Percentiles rank a stretch among this genome's conserved stretches.
These are phyloP conservation scores for Fusarium odoratissimum DNA, from an alignment of 2,329 filamentous ascomycete genomes.

Conservation along the genomic window DNA sequence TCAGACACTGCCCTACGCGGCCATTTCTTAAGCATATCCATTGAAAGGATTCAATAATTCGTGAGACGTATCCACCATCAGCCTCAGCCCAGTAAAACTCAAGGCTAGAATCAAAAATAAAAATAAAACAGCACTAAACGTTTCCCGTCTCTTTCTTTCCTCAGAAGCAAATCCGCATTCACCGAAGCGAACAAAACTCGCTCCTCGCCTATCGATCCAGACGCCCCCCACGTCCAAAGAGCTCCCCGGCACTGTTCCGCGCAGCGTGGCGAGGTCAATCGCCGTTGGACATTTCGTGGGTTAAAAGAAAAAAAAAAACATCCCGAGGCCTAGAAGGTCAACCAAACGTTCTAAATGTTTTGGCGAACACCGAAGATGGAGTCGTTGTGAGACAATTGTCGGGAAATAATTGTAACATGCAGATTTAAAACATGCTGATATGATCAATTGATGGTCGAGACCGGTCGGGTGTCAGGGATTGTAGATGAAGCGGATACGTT, in stretches of 20 bases:
- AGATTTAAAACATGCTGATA: constrained; percentile 1
- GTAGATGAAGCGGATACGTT: neutral
- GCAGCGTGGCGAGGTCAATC: neutral
- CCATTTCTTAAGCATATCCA: constrained; percentile 1
- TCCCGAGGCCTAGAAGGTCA: constrained; percentile 19
- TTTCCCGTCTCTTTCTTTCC: neutral
- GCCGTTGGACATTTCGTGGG: neutral
- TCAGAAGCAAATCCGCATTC: constrained; percentile 2
- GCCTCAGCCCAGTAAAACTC: constrained; percentile 1
- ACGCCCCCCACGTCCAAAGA: neutral
- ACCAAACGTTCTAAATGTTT: constrained; percentile 5
- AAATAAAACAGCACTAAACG: neutral
- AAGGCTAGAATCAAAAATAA: neutral
- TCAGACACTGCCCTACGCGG: neutral
- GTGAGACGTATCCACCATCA: constrained; percentile 1
- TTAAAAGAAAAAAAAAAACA: neutral
- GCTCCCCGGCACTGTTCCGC: constrained; percentile 20
- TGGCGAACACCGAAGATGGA: constrained; percentile 24
- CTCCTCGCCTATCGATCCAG: constrained; percentile 35
- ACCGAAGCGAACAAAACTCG: constrained; percentile 19
- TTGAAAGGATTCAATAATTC: constrained; percentile 6
- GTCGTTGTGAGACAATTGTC: neutral
- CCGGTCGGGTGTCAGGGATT: neutral
- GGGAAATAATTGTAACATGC: constrained; percentile 1
- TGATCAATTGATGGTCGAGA: constrained; percentile 11